Evolutionary conservation across 2,329 filamentous ascomycete genomes (phyloP).

Genomic region (Colletotrichum plurivorum): DNA sequence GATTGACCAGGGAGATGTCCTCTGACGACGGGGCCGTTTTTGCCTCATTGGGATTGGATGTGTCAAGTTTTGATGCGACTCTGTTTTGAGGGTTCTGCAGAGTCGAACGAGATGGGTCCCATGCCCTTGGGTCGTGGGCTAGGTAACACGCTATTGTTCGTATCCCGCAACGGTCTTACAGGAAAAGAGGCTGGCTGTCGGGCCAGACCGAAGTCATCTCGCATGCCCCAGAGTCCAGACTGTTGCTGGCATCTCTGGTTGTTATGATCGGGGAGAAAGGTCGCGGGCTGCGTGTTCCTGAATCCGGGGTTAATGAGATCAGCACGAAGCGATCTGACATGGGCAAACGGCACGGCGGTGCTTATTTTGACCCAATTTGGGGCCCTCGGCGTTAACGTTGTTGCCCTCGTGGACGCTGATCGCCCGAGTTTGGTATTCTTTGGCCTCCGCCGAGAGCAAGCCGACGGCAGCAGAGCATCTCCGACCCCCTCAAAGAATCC

Average conservation of each 20-base stretch:
- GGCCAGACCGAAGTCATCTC: background rate
- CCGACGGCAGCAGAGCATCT: background rate
- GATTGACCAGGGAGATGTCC: slow-evolving; percentile 12
- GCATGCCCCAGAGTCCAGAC: background rate
- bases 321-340: slow-evolving; percentile 6
- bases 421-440: slow-evolving; percentile 1
- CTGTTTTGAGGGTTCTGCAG: slow-evolving; percentile 14
- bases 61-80: slow-evolving; percentile 34
- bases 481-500: slow-evolving; percentile 20
- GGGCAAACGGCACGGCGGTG: background rate
- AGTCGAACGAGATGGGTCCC: slow-evolving; percentile 29
- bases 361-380: slow-evolving; percentile 13
- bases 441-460: slow-evolving; percentile 12
- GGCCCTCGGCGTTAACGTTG: background rate
- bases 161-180: background rate
- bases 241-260: background rate
- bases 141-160: background rate
- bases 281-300: background rate
- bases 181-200: background rate
- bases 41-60: slow-evolving; percentile 31
- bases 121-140: slow-evolving; percentile 19
- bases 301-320: background rate
- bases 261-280: background rate
- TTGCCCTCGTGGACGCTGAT: slow-evolving; percentile 4
- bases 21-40: slow-evolving; percentile 25